These are phyloP conservation scores for Fusarium phyllophilum DNA, from an alignment of 2,329 filamentous ascomycete species.

Conservation along the genomic window DNA sequence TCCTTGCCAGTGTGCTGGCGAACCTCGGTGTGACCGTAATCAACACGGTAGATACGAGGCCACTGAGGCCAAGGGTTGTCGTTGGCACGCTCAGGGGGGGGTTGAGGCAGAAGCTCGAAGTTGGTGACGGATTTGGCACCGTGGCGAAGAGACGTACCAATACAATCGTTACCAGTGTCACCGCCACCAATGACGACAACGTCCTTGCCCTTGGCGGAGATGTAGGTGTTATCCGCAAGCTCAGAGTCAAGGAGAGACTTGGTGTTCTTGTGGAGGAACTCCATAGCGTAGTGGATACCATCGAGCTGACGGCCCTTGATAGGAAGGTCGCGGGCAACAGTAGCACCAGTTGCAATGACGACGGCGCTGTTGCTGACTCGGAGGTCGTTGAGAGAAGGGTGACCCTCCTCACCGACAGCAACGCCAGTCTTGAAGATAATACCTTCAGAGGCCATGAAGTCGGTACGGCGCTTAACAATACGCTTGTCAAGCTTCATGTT, in stretches of 20 bases:
- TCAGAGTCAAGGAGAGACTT: constrained; percentile 96
- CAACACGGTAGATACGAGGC: constrained; percentile 97
- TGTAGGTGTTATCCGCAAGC: constrained; percentile 84
- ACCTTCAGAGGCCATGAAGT: constrained; percentile 93
- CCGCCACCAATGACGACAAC: constrained; percentile 97
- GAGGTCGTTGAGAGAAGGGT: constrained; percentile 72
- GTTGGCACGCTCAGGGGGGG: constrained; percentile 85
- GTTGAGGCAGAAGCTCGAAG: constrained; percentile 94
- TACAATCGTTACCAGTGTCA: constrained; percentile 98
- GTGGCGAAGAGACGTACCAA: constrained; percentile 94
- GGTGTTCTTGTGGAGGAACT: constrained; percentile 97
- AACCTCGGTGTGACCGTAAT: constrained; percentile 96
- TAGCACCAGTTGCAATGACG: constrained; percentile 90
- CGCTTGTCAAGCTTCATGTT: constrained; percentile 99
- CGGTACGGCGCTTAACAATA: constrained; percentile 92
- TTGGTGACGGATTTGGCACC: constrained; percentile 96
- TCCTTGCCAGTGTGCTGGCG: constrained; percentile 96
- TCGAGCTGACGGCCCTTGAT: constrained; percentile 89
- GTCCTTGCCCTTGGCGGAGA: constrained; percentile 94
- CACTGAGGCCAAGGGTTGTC: constrained; percentile 99
- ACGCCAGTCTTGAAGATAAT: constrained; percentile 83
- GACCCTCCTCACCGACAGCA: constrained; percentile 78
- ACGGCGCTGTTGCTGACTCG: constrained; percentile 82
- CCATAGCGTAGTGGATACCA: constrained; percentile 96
- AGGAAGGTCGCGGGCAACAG: constrained; percentile 90